phyloP scores from a whole-genome alignment of 352 stramenopile species.

The Sclerospora graminicola region DNA sequence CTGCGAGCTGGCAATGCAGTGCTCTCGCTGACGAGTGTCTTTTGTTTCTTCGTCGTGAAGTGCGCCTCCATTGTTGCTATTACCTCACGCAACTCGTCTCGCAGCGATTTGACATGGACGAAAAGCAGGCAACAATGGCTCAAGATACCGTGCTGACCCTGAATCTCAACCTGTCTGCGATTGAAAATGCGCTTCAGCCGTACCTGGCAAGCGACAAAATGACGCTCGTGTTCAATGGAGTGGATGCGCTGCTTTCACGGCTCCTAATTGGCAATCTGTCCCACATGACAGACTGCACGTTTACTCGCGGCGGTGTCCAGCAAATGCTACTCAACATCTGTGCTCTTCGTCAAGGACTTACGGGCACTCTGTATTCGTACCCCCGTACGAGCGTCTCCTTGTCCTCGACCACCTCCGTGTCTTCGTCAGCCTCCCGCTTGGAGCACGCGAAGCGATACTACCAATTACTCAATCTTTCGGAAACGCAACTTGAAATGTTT shows the following conservation, averaged over 20 bases:
- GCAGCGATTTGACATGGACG: slow-evolving; percentile 45
- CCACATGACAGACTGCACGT: slow-evolving; percentile 48
- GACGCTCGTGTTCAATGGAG: slow-evolving; percentile 54
- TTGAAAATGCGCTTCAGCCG: slow-evolving; percentile 63
- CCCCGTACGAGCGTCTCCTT: slow-evolving; percentile 31
- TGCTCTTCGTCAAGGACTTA: slow-evolving; percentile 65
- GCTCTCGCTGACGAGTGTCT: slow-evolving; percentile 67
- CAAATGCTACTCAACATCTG: slow-evolving; percentile 76
- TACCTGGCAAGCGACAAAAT: slow-evolving; percentile 72
- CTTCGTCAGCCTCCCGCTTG: slow-evolving; percentile 38
- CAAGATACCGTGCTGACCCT: slow-evolving; percentile 63
- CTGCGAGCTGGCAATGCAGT: slow-evolving; percentile 59
- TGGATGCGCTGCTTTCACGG: slow-evolving; percentile 50
- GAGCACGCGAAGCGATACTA: slow-evolving; percentile 75
- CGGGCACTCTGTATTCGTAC: slow-evolving; percentile 64
- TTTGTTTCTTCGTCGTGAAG: slow-evolving; percentile 65
- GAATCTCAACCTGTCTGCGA: slow-evolving; percentile 66
- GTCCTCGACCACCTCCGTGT: slow-evolving; percentile 7
- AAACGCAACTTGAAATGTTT: slow-evolving; percentile 74
- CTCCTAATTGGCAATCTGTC: slow-evolving; percentile 55
- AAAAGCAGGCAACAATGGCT: slow-evolving; percentile 50
- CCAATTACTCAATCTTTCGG: slow-evolving; percentile 53
- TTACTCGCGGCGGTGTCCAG: slow-evolving; percentile 59
- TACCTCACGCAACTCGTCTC: slow-evolving; percentile 68
- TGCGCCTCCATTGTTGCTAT: slow-evolving; percentile 66